Base-by-base conservation (phyloP, 306 rosid genomes). In the Prosopis cineraria region DNA sequence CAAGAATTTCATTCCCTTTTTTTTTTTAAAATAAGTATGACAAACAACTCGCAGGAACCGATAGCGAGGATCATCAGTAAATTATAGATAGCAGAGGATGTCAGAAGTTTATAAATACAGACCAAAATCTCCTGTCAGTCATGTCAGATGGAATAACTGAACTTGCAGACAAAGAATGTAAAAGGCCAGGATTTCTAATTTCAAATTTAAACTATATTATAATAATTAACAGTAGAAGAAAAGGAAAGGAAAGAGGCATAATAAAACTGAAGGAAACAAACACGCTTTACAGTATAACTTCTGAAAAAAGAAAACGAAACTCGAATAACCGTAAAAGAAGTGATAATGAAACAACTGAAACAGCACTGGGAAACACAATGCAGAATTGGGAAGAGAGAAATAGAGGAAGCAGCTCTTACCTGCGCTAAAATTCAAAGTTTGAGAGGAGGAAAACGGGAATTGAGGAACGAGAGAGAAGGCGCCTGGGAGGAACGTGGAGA, bases 231-330 rank as follows among this genome's bases (percentile, higher is more conserved):
- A 13, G 43, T 19, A 24, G 37, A 68, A 27, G 36, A 9, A 59
- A 4, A 7, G 25, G 20, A 72, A 72, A 2, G 3, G 12, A 50
- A 30, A 30, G 11, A 45, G 24, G 25, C 20, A 8, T 48, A 1
- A 48, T 7, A 6, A 5, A 25, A 27, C 24, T 3, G 13, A 10
- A 48, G n/a, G 5, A 48, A 48, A 45, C 16, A 30, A 50, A 34
- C 75, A n/a, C 63, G 9, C 27, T 36, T 33, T 71, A 71, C 75
- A 50, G 75, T 47, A 10, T 31, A 47, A 19, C 63, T 50, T 5
- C 47, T 1, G 64, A 52, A 3, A 31, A 50, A 30, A 31, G 43
- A 12, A 71, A 50, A 36, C 0, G 3, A 16, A 40, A 73, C 25
- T 24, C 0, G 36, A 37, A 6, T 36, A 33, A 36, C 37, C 66